phyloP scores from a whole-genome alignment of 768 basidiomycete species.

The Strobilomyces echinocephalus region DNA sequence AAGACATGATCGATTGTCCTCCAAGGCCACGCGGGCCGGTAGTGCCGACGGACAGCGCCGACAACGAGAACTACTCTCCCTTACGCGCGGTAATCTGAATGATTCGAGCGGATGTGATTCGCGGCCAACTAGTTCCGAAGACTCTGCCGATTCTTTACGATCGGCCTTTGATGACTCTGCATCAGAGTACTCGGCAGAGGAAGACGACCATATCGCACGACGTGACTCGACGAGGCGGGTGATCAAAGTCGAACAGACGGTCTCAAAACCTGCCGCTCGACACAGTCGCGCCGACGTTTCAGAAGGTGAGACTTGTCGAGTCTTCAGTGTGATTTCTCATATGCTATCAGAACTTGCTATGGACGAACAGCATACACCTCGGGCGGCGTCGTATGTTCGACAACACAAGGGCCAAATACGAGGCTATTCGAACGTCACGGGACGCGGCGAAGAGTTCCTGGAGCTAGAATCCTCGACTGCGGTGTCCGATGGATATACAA shows the following conservation, averaged over 20 bases:
- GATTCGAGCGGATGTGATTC: slow-evolving; percentile 20
- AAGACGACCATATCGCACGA: slow-evolving; percentile 5
- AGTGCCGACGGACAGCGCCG: slow-evolving; percentile 12
- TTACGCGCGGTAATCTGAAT: neutral
- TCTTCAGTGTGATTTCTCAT: slow-evolving; percentile 7
- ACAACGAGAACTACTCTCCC: slow-evolving; percentile 19
- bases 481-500: slow-evolving; percentile 16
- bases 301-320: slow-evolving; percentile 10
- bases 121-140: slow-evolving; percentile 15
- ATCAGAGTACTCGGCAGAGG: slow-evolving; percentile 31
- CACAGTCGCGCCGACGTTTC: slow-evolving; percentile 2
- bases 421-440: neutral
- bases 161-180: slow-evolving; percentile 25
- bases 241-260: slow-evolving; percentile 7
- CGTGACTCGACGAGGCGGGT: slow-evolving; percentile 2
- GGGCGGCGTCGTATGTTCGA: slow-evolving; percentile 7
- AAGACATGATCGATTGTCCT: slow-evolving; percentile 10
- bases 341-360: slow-evolving; percentile 2
- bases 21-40: slow-evolving; percentile 2
- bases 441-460: neutral
- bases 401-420: slow-evolving; percentile 1
- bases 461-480: slow-evolving; percentile 12
- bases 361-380: slow-evolving; percentile 23
- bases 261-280: neutral
- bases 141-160: slow-evolving; percentile 18